Base-by-base conservation (phyloP, 1,284 basidiomycete species). In the Ganoderma multipileum region DNA sequence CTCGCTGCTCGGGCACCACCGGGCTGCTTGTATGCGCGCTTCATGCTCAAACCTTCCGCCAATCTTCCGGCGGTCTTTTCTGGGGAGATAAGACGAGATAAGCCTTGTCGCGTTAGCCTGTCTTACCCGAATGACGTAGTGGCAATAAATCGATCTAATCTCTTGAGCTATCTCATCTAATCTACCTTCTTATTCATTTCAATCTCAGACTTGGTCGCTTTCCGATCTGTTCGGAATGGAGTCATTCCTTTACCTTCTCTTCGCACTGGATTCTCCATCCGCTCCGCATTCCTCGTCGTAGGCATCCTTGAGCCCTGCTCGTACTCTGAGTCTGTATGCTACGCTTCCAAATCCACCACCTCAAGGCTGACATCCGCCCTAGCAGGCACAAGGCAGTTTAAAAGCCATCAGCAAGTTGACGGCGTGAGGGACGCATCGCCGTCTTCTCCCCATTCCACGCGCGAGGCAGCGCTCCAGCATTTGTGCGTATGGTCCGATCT, bases 401-500 rank as follows among this genome's bases (percentile, higher is more conserved):
- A 26, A 23, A 55, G 52, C 52, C 47, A 26, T 9, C n/a, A n/a
- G 1, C n/a, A n/a, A 18, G 16, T 18, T 55, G 28, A 20, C 54
- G n/a, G 54, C 54, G 7, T 55, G 16, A 55, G 30, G 28, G 26
- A 18, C 52, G n/a, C 52, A 30, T 4, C n/a, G 20, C 33, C 55
- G 55, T 38, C 55, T 60, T 41, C 38, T 41, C 38, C 16, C 36
- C 38, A 16, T 39, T 41, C 23, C 38, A 11, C 57, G 12, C 58
- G 5, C 8, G 20, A 60, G 58, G 38, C 58, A 39, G 58, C 38
- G 58, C 38, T 60, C 38, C n/a, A 38, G 6, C 39, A 38, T 54
- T 28, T 14, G 52, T 60, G 39, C 38, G 23, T 60, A 28, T 60
- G 23, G 58, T 41, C 58, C 58, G 58, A 60, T 60, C 58, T 60